Percentiles rank a stretch among this genome's conserved stretches.
phyloP scores from a whole-genome alignment of 352 stramenopile genomes.

The Globisporangium irregulare region DNA sequence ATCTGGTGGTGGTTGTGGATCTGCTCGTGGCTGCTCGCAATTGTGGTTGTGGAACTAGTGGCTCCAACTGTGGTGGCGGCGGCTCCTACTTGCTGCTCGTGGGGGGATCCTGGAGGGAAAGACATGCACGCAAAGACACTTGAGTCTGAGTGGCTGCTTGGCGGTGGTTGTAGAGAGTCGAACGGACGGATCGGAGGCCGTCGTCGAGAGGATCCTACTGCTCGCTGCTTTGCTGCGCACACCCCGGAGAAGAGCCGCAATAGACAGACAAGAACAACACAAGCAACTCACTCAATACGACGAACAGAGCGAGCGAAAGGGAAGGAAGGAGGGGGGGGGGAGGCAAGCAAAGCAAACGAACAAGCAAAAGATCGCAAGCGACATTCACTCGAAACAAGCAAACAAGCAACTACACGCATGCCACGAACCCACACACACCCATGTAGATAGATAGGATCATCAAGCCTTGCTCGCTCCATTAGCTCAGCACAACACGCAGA shows the following conservation, averaged over 20 bases:
- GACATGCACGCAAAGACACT: slow-evolving; percentile 18
- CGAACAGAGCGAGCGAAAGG: background rate
- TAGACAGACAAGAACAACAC: slow-evolving; percentile 5
- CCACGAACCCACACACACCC: background rate
- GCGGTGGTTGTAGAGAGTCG: background rate
- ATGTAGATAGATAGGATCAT: background rate
- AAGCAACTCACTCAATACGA: slow-evolving; percentile 6
- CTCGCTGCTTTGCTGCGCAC: background rate
- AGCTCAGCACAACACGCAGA: background rate
- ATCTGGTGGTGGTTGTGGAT: background rate
- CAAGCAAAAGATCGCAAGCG: background rate
- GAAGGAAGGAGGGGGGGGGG: background rate
- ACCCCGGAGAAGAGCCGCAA: background rate
- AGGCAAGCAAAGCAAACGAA: slow-evolving; percentile 2
- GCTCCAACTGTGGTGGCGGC: background rate
- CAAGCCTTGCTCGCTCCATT: background rate
- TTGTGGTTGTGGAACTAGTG: background rate
- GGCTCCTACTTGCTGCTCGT: slow-evolving; percentile 5
- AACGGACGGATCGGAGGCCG: background rate
- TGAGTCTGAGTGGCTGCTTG: slow-evolving; percentile 5
- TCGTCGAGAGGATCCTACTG: slow-evolving; percentile 6
- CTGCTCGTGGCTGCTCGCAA: background rate
- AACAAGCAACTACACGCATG: background rate
- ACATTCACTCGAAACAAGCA: background rate
- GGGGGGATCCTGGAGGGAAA: slow-evolving; percentile 10